Evolutionary conservation across 1,284 basidiomycete species (phyloP).

Genomic region (Fomitopsis schrenkii): DNA sequence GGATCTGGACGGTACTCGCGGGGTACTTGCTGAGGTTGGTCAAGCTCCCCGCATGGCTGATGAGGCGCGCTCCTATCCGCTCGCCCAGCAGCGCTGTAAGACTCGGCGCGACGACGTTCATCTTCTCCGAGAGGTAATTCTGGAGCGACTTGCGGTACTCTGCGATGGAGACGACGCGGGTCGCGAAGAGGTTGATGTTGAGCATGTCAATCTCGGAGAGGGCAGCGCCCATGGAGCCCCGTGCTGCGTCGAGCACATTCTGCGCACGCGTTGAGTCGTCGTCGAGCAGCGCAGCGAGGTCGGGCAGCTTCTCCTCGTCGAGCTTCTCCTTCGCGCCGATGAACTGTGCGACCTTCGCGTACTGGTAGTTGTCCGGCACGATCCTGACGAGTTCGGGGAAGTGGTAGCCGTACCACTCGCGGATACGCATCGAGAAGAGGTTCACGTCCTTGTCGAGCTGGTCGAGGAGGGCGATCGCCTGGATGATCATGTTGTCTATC

Average conservation of each 20-base stretch:
- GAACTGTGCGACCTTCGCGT: conserved; percentile 84
- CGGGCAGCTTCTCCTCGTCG: conserved; percentile 74
- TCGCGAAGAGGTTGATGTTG: conserved; percentile 93
- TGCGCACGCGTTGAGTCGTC: conserved; percentile 87
- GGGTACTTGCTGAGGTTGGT: conserved; percentile 99
- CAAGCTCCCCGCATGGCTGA: conserved; percentile 96
- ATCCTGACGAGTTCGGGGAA: conserved; percentile 97
- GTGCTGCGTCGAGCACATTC: conserved; percentile 93
- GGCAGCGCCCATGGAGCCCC: conserved; percentile 93
- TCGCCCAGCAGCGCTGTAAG: conserved; percentile 94
- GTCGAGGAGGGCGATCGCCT: conserved; percentile 97
- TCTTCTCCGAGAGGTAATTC: conserved; percentile 92
- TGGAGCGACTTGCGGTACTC: conserved; percentile 94
- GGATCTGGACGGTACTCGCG: conserved; percentile 96
- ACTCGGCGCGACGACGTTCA: conserved; percentile 97
- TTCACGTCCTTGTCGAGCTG: conserved; percentile 99
- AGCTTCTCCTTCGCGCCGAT: conserved; percentile 89
- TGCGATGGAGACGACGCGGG: conserved; percentile 87
- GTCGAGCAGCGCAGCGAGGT: conserved; percentile 80
- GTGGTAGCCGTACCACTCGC: conserved; percentile 99
- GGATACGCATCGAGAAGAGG: conserved; percentile 96
- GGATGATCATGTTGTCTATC: conserved; percentile 99
- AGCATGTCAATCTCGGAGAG: conserved; percentile 94
- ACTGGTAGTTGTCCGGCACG: conserved; percentile 94
- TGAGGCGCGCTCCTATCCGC: conserved; percentile 91